Evolutionary conservation across 106 monocot genomes (phyloP).

Genomic region (Dioscorea alata): DNA sequence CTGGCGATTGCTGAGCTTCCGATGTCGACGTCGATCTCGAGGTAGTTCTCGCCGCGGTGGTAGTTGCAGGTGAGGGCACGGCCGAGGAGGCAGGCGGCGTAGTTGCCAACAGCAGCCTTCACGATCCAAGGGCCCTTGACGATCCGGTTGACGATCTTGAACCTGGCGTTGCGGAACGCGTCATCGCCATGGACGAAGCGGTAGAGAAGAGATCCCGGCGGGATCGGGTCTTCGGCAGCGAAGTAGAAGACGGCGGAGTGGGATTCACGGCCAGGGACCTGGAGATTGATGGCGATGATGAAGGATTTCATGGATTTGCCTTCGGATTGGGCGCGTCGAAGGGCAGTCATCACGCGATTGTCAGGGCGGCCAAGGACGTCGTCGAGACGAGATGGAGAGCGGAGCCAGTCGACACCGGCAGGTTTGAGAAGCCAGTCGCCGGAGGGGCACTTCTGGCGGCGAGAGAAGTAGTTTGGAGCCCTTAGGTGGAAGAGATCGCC

Average conservation of each 20-base stretch:
- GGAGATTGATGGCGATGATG: slow-evolving; percentile 67
- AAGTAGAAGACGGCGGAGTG: slow-evolving; percentile 72
- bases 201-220: slow-evolving; percentile 43
- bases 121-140: slow-evolving; percentile 80
- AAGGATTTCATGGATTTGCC: slow-evolving; percentile 33
- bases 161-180: slow-evolving; percentile 52
- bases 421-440: slow-evolving; percentile 53
- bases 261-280: slow-evolving; percentile 59
- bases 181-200: slow-evolving; percentile 67
- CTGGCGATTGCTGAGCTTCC: slow-evolving; percentile 74
- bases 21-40: slow-evolving; percentile 79
- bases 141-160: slow-evolving; percentile 78
- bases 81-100: slow-evolving; percentile 64
- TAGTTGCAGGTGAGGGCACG: slow-evolving; percentile 56
- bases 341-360: slow-evolving; percentile 33
- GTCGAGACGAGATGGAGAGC: slow-evolving; percentile 50
- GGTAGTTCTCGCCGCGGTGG: slow-evolving; percentile 47
- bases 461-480: slow-evolving; percentile 21
- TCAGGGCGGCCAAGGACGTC: slow-evolving; percentile 47
- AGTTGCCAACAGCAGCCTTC: slow-evolving; percentile 58
- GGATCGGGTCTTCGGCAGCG: slow-evolving; percentile 46
- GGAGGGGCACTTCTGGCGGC: slow-evolving; percentile 38
- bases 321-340: slow-evolving; percentile 26
- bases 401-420: slow-evolving; percentile 78
- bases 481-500: slow-evolving; percentile 52